Conservation (phyloP, 2,329 filamentous ascomycete species). For the Phialophora chinensis region DNA sequence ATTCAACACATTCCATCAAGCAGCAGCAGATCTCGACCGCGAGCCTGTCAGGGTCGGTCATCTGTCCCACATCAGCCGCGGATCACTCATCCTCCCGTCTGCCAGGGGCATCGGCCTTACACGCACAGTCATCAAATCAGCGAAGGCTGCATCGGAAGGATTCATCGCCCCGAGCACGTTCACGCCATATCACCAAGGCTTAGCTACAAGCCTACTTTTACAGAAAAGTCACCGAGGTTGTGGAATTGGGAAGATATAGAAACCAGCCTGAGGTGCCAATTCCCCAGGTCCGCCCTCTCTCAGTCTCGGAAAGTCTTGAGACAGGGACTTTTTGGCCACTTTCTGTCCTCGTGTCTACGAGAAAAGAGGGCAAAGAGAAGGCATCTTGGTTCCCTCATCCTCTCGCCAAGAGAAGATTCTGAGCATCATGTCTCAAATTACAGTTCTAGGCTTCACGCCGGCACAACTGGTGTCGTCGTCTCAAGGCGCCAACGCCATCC, state of each 20-base stretch:
- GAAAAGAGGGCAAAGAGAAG: not conserved
- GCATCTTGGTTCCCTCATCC: not conserved
- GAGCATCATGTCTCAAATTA: conserved; percentile 32
- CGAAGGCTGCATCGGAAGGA: not conserved
- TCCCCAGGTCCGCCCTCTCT: not conserved
- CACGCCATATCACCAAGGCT: not conserved
- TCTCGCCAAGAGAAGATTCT: not conserved
- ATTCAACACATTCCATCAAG: not conserved
- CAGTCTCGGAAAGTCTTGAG: not conserved
- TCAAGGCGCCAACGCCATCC: conserved; percentile 5
- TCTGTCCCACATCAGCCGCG: not conserved
- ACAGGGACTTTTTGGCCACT: not conserved
- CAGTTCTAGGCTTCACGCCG: conserved; percentile 28
- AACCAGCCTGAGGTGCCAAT: not conserved
- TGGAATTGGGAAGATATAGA: conserved; percentile 1
- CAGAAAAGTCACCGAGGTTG: not conserved
- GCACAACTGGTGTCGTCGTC: conserved; percentile 7
- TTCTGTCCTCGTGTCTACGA: not conserved
- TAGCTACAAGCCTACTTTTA: not conserved
- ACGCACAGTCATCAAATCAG: conserved; percentile 13
- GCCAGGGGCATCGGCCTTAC: conserved; percentile 13
- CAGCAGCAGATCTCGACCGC: not conserved
- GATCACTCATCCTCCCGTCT: conserved; percentile 13
- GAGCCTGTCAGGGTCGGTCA: not conserved
- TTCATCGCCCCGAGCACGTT: not conserved